phyloP scores from a whole-genome alignment of 169 alveolate species.

The Plasmodium chabaudi region DNA sequence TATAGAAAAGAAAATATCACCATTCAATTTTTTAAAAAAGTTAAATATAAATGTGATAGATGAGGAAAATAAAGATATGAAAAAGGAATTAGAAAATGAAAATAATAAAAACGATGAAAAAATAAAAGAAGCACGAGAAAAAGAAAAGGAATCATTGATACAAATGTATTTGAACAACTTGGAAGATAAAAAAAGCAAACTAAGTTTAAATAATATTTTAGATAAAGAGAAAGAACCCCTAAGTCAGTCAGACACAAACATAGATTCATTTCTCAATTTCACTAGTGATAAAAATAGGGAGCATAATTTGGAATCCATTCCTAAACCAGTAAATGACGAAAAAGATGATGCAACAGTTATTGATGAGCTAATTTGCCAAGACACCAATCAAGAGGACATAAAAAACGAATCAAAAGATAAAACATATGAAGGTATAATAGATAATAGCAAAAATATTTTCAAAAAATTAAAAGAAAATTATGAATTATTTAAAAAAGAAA shows the following conservation, averaged over 20 bases:
- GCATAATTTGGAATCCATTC: not conserved
- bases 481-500: conserved; percentile 36
- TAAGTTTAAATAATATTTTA: not conserved
- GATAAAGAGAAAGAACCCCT: not conserved
- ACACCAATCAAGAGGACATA: not conserved
- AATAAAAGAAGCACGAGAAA: not conserved
- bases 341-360: not conserved
- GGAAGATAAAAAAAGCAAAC: not conserved
- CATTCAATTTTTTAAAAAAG: conserved; percentile 22
- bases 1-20: conserved; percentile 15
- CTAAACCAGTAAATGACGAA: not conserved
- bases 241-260: not conserved
- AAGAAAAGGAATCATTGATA: conserved; percentile 3
- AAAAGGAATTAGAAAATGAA: not conserved
- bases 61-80: not conserved
- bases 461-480: conserved; percentile 46
- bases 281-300: not conserved
- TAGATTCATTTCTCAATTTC: not conserved
- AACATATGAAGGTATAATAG: conserved; percentile 50
- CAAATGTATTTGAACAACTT: not conserved
- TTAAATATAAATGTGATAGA: conserved; percentile 12
- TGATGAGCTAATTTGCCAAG: not conserved
- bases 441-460: conserved; percentile 55
- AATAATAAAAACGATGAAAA: not conserved
- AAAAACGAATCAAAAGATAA: not conserved